Percentiles rank a stretch among this genome's conserved stretches.
Evolutionary conservation across 371 early-diverging fungal genomes (phyloP).

Genomic region (Umbelopsis sp.): DNA sequence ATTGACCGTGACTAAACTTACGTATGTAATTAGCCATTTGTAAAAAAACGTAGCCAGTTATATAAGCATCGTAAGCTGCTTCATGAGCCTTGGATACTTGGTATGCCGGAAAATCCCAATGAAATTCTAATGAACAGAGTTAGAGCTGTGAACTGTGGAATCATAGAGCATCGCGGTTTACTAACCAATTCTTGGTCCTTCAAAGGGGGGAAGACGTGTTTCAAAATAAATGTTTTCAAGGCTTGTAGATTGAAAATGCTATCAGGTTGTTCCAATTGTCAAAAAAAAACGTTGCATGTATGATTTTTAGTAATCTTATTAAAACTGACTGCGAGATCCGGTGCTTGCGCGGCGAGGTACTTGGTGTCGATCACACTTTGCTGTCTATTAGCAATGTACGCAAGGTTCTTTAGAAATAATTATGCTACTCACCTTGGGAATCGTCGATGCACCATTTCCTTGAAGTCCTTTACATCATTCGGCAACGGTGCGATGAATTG

Average conservation of each 20-base stretch:
- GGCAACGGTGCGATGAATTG: conserved; percentile 79
- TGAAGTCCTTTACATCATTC: conserved; percentile 62
- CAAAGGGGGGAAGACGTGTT: conserved; percentile 44
- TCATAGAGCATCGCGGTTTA: neutral
- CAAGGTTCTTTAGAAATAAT: neutral
- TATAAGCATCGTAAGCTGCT: conserved; percentile 91
- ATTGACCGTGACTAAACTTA: conserved; percentile 5
- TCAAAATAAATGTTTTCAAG: conserved; percentile 46
- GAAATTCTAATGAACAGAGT: conserved; percentile 32
- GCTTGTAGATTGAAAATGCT: conserved; percentile 34
- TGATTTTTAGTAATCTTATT: conserved; percentile 5
- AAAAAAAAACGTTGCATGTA: conserved; percentile 28
- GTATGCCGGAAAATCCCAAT: conserved; percentile 45
- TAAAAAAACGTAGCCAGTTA: conserved; percentile 69
- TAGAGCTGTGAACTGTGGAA: neutral
- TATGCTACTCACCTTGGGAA: conserved; percentile 58
- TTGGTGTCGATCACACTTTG: conserved; percentile 84
- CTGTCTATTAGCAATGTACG: neutral
- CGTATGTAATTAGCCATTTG: conserved; percentile 37
- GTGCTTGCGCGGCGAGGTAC: conserved; percentile 63
- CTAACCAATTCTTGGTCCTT: conserved; percentile 58
- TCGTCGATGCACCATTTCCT: conserved; percentile 45
- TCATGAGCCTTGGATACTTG: conserved; percentile 71
- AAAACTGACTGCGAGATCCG: conserved; percentile 35
- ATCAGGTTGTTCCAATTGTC: conserved; percentile 21